Evolutionary conservation across 75 land plant genomes (phyloP).

Genomic region (Cryptomeria japonica): DNA sequence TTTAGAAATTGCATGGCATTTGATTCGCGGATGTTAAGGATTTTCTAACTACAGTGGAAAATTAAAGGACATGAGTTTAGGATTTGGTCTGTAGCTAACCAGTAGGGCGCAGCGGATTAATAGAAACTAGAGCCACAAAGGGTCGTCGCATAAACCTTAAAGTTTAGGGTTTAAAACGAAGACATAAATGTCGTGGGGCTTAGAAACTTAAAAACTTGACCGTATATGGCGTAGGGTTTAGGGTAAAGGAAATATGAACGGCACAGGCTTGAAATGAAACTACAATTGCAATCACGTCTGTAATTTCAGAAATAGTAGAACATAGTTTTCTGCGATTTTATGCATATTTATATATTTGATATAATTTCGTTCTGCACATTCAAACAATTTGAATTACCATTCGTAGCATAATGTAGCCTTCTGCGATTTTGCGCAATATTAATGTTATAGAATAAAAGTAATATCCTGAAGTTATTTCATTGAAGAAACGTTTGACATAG

Average conservation of each 20-base stretch:
- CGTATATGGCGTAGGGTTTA: neutral
- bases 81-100: neutral
- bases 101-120: neutral
- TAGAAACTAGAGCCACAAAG: too few species aligned
- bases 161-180: too few species aligned
- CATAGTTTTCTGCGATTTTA: neutral
- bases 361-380: neutral
- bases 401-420: neutral
- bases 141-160: too few species aligned
- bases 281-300: neutral
- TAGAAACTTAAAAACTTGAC: too few species aligned
- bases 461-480: too few species aligned
- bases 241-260: neutral
- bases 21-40: neutral
- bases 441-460: too few species aligned
- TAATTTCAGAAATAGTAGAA: neutral
- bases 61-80: neutral
- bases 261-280: neutral
- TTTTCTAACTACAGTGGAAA: neutral
- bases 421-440: neutral
- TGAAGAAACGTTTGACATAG: neutral
- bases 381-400: neutral
- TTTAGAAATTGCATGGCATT: neutral
- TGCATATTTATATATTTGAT: neutral
- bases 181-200: neutral